A percentile compares a stretch with the other conserved stretches of the same genome.
These are phyloP conservation scores for Dothistroma septosporum DNA, from an alignment of 2,329 filamentous ascomycete species.

Conservation along the genomic window DNA sequence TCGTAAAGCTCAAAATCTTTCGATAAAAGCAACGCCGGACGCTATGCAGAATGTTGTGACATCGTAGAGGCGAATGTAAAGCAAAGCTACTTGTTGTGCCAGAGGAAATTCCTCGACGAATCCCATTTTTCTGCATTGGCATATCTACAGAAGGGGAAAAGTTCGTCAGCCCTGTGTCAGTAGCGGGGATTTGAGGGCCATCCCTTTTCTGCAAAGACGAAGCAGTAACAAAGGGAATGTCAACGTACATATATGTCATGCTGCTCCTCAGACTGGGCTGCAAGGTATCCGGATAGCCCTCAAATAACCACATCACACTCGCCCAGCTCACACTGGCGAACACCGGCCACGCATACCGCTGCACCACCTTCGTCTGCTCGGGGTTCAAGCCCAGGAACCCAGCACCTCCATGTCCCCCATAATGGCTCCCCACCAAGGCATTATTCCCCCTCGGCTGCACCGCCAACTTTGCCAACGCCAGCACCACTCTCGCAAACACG, in stretches of 20 bases:
- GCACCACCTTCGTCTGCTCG: slow-evolving; percentile 37
- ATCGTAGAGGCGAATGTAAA: not conserved
- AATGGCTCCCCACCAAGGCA: slow-evolving; percentile 35
- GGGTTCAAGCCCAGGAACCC: slow-evolving; percentile 41
- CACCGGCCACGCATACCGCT: slow-evolving; percentile 77
- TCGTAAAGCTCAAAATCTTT: not conserved
- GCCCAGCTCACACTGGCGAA: slow-evolving; percentile 93
- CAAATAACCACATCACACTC: slow-evolving; percentile 90
- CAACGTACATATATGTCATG: slow-evolving; percentile 92
- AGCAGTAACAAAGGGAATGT: slow-evolving; percentile 9
- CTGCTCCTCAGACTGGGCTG: slow-evolving; percentile 88
- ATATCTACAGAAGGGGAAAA: slow-evolving; percentile 47
- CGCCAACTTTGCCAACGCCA: slow-evolving; percentile 77
- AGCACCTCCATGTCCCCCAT: slow-evolving; percentile 40
- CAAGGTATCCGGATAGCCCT: slow-evolving; percentile 84
- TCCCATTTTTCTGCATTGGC: slow-evolving; percentile 86
- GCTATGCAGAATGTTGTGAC: slow-evolving; percentile 9
- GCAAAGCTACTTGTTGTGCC: slow-evolving; percentile 63
- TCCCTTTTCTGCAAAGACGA: slow-evolving; percentile 8
- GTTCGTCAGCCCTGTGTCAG: slow-evolving; percentile 32
- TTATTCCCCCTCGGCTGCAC: slow-evolving; percentile 57
- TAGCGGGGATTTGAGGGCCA: slow-evolving; percentile 9
- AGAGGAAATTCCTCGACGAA: slow-evolving; percentile 74
- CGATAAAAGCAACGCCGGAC: slow-evolving; percentile 3
- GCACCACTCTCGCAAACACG: slow-evolving; percentile 85